Conservation (phyloP, 2,329 filamentous ascomycete species). For the Monilinia fructigena region DNA sequence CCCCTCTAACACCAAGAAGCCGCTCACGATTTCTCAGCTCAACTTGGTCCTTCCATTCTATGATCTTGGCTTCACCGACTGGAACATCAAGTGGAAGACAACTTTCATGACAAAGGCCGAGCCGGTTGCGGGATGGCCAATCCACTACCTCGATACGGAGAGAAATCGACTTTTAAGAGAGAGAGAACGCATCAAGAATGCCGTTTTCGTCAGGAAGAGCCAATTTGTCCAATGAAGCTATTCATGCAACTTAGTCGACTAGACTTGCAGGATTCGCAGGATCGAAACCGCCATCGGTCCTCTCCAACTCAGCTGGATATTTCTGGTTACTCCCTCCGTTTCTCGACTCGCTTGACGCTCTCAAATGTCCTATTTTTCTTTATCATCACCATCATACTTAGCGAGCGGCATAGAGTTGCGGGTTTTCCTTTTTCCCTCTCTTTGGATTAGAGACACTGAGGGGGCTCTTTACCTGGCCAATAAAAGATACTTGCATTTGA, state of each 20-base stretch:
- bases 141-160: constrained; percentile 22
- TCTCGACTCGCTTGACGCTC: not conserved
- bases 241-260: not conserved
- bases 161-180: constrained; percentile 15
- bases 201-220: constrained; percentile 13
- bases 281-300: not conserved
- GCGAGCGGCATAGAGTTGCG: constrained; percentile 4
- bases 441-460: not conserved
- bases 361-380: not conserved
- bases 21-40: constrained; percentile 26
- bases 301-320: not conserved
- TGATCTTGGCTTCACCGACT: constrained; percentile 31
- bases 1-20: constrained; percentile 18
- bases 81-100: constrained; percentile 30
- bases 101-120: constrained; percentile 26
- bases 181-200: constrained; percentile 15
- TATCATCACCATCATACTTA: not conserved
- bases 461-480: not conserved
- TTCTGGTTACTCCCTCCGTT: not conserved
- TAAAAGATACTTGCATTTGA: not conserved
- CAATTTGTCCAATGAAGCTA: constrained; percentile 7
- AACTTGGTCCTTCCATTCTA: constrained; percentile 35
- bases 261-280: not conserved
- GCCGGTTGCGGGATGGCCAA: constrained; percentile 18
- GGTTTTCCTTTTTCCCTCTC: not conserved